Evolutionary conservation across 345 rosid genomes (phyloP).

Genomic region (Xanthoceras sorbifolium): DNA sequence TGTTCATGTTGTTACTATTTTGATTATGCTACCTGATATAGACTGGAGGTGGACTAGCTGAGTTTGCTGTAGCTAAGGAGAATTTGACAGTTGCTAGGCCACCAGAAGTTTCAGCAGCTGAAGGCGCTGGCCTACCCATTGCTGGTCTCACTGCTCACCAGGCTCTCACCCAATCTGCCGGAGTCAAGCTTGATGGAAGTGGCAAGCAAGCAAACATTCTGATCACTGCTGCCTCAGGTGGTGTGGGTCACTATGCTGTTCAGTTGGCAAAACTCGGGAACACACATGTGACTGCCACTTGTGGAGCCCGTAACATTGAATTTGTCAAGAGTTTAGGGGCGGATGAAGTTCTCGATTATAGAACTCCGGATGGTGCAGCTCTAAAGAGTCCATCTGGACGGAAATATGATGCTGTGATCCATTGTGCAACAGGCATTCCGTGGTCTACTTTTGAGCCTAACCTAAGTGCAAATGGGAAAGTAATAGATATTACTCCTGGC

Average conservation of each 20-base stretch:
- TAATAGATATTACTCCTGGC: constrained; percentile 57
- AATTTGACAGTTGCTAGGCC: constrained; percentile 58
- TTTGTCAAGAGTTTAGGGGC: constrained; percentile 76
- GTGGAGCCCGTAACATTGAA: constrained; percentile 74
- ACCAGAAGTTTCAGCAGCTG: constrained; percentile 66
- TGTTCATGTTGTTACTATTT: not conserved
- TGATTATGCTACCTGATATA: constrained; percentile 20
- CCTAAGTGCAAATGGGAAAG: constrained; percentile 59
- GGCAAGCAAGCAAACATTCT: constrained; percentile 56
- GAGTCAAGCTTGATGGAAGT: constrained; percentile 66
- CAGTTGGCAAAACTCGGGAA: constrained; percentile 76
- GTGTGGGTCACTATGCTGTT: constrained; percentile 80
- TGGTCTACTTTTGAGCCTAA: constrained; percentile 72
- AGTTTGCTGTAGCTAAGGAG: constrained; percentile 62
- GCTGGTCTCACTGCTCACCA: constrained; percentile 74
- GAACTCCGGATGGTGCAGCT: constrained; percentile 69
- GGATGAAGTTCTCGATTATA: constrained; percentile 82
- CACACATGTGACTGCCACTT: constrained; percentile 80
- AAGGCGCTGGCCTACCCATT: constrained; percentile 59
- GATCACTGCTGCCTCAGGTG: constrained; percentile 81
- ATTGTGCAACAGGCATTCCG: constrained; percentile 62
- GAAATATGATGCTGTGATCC: constrained; percentile 72
- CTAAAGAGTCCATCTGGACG: constrained; percentile 69
- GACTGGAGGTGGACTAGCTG: constrained; percentile 68
- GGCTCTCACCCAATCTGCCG: constrained; percentile 58